A percentile compares a stretch with the other conserved stretches of the same genome.
phyloP scores from a whole-genome alignment of 176 grass and related monocot genomes.

The Zea luxurians region DNA sequence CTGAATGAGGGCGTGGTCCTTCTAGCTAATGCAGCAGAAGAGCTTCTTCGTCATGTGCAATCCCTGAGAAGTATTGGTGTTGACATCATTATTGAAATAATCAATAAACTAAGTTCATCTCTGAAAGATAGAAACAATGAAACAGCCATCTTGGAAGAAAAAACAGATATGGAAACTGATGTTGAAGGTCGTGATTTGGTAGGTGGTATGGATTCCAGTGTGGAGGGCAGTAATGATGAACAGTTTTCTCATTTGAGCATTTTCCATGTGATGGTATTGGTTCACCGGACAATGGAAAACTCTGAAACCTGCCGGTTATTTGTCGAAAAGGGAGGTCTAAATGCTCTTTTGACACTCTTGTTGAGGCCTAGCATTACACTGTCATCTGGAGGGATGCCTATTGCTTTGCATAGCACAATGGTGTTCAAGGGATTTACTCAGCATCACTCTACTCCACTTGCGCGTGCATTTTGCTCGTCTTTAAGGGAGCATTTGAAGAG shows the following conservation, averaged over 20 bases:
- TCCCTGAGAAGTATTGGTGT: conserved; percentile 89
- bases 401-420: conserved; percentile 96
- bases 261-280: conserved; percentile 96
- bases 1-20: conserved; percentile 97
- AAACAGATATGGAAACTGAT: conserved; percentile 92
- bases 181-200: conserved; percentile 86
- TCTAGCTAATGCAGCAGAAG: conserved; percentile 93
- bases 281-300: conserved; percentile 97
- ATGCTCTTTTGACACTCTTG: conserved; percentile 78
- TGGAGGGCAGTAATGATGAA: conserved; percentile 65
- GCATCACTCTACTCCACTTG: conserved; percentile 90
- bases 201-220: conserved; percentile 58
- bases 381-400: conserved; percentile 97
- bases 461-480: conserved; percentile 79
- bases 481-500: conserved; percentile 82
- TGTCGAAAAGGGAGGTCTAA: conserved; percentile 89
- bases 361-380: conserved; percentile 93
- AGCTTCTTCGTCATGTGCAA: conserved; percentile 92
- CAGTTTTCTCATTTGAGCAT: conserved; percentile 93
- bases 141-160: conserved; percentile 52
- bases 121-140: conserved; percentile 54
- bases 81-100: conserved; percentile 96
- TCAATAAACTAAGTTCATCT: conserved; percentile 67
- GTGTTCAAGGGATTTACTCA: conserved; percentile 98
- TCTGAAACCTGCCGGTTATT: conserved; percentile 96